Base-by-base conservation (phyloP, 2,329 filamentous ascomycete species). In the Xylaria sp. region DNA sequence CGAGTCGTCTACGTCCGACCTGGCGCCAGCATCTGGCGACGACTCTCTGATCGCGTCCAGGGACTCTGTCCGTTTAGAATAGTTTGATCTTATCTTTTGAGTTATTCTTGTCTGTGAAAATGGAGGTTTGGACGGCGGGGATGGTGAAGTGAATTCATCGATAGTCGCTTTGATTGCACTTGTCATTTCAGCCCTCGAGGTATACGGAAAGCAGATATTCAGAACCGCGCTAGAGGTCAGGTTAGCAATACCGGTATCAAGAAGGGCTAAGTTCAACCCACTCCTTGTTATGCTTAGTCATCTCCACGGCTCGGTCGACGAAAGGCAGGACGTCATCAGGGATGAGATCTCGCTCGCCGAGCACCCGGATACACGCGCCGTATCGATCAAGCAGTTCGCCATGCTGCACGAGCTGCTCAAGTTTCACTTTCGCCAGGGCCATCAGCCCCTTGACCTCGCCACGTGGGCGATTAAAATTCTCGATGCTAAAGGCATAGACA, bases 141-240 rank as follows among this genome's bases (percentile, higher is more conserved):
- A 84, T 5, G 93, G 92, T 60, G 87, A 90, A 67, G 92, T 92
- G 80, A 93, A 98, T 67, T 97, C 93, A 66, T 92, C 85, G 9
- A 99, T 94, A 0, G 95, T 97, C 48, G 90, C 89, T 70, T 93
- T 91, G 72, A 99, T 93, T 6, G 95, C 93, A 3, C 92, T 90
- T 0, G 95, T 97, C 72, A 99, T 98, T 78, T 99, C 96, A 76
- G 97, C 94, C 71, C 96, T 88, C 4, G 94, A 97, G 0, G 96
- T 98, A 77, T 99, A 99, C 0, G 96, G 96, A 76, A 98, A 98
- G 83, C 96, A 99, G 70, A 99, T 94, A 78, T 99, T 99, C 60
- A 99, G 84, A 34, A 87, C 81, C 30, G 84, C 82, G 63, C 87
- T 89, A 45, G 4, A 23, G 34, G 32, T 18, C n/a, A 30, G 20